Conservation (phyloP, 768 basidiomycete genomes). For the Podaxis mareebaensis region DNA sequence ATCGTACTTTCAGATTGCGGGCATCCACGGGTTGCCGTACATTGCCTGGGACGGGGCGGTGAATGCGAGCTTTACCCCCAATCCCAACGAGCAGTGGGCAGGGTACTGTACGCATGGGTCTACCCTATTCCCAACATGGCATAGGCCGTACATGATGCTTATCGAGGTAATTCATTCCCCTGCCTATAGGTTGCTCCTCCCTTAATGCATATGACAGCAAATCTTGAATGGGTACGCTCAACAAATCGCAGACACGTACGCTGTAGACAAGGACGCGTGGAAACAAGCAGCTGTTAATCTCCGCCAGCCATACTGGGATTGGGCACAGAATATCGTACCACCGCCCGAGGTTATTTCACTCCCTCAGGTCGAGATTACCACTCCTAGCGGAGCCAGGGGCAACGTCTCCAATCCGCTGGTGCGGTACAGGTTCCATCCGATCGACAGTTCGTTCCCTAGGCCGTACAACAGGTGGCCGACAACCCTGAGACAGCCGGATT, state of each 20-base stretch:
- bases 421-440: slow-evolving; percentile 32
- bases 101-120: slow-evolving; percentile 59
- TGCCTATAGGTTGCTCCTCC: not conserved
- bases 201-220: slow-evolving; percentile 37
- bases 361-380: slow-evolving; percentile 28
- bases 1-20: slow-evolving; percentile 47
- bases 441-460: slow-evolving; percentile 29
- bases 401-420: slow-evolving; percentile 32
- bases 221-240: slow-evolving; percentile 39
- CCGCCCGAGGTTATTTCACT: slow-evolving; percentile 37
- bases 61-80: slow-evolving; percentile 20
- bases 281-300: slow-evolving; percentile 33
- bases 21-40: slow-evolving; percentile 55
- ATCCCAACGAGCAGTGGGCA: slow-evolving; percentile 30
- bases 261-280: slow-evolving; percentile 27
- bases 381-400: slow-evolving; percentile 26
- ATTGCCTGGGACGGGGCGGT: slow-evolving; percentile 43
- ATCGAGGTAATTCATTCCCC: slow-evolving; percentile 39
- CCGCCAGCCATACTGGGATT: slow-evolving; percentile 53
- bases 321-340: slow-evolving; percentile 40
- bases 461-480: slow-evolving; percentile 33
- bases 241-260: slow-evolving; percentile 41
- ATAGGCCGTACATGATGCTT: slow-evolving; percentile 51
- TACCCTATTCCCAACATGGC: slow-evolving; percentile 56
- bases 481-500: slow-evolving; percentile 36